phyloP scores from a whole-genome alignment of 768 basidiomycete genomes.

The Xerocomellus intermedius region DNA sequence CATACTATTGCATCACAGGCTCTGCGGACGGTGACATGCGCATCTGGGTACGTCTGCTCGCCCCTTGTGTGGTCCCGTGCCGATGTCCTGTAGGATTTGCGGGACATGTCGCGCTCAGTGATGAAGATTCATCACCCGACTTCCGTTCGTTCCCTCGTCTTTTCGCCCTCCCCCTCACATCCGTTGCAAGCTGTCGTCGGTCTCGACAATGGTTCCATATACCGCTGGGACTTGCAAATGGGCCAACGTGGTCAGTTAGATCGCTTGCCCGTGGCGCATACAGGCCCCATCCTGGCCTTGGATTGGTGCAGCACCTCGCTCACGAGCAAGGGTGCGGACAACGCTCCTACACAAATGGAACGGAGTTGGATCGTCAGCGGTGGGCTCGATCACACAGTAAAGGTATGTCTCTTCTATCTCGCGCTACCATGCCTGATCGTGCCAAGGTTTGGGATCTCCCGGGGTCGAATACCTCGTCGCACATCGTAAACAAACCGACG shows the following conservation, averaged over 20 bases:
- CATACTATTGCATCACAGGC: constrained; percentile 74
- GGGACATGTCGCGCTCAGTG: constrained; percentile 65
- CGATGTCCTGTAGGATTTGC: constrained; percentile 54
- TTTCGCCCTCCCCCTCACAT: constrained; percentile 63
- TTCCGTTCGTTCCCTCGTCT: constrained; percentile 64
- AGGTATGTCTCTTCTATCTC: constrained; percentile 41
- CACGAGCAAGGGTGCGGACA: constrained; percentile 16
- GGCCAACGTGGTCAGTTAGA: constrained; percentile 73
- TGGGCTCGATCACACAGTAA: constrained; percentile 76
- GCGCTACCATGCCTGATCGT: neutral
- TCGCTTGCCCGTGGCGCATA: constrained; percentile 71
- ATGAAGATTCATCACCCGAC: constrained; percentile 71
- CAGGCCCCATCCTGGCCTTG: constrained; percentile 65
- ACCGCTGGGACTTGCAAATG: constrained; percentile 79
- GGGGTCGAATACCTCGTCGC: constrained; percentile 37
- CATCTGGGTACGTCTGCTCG: constrained; percentile 59
- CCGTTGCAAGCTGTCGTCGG: constrained; percentile 70
- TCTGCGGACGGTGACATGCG: constrained; percentile 80
- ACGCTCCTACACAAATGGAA: constrained; percentile 12
- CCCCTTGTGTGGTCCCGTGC: neutral
- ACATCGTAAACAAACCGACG: constrained; percentile 59
- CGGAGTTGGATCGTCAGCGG: constrained; percentile 78
- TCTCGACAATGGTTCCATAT: constrained; percentile 68
- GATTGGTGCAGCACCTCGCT: constrained; percentile 59
- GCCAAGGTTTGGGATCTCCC: constrained; percentile 72